Evolutionary conservation across 805 yeast genomes (phyloP).

Genomic region (Soucietia sequanensis): DNA sequence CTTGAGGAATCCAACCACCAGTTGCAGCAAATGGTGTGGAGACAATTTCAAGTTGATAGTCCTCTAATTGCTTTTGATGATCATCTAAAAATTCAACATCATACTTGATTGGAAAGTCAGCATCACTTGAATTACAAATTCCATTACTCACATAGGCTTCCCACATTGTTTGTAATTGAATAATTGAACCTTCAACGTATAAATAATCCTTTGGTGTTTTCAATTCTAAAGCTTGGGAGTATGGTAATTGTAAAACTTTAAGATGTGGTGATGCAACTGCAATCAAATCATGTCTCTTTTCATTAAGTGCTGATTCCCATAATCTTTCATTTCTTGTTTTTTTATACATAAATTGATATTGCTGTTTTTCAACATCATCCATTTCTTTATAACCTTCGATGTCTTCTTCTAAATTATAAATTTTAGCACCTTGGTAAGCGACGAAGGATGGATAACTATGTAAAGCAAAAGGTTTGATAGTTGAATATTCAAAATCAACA

Average conservation of each 20-base stretch:
- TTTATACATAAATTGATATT: slow-evolving; percentile 81
- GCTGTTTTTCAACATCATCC: slow-evolving; percentile 71
- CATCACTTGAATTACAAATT: slow-evolving; percentile 45
- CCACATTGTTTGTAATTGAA: slow-evolving; percentile 71
- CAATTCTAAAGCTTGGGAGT: slow-evolving; percentile 57
- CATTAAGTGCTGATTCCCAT: slow-evolving; percentile 79
- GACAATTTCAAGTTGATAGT: slow-evolving; percentile 66
- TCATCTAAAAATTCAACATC: slow-evolving; percentile 57
- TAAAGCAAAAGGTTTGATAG: slow-evolving; percentile 78
- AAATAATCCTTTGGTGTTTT: slow-evolving; percentile 59
- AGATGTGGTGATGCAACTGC: slow-evolving; percentile 83
- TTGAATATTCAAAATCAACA: slow-evolving; percentile 79
- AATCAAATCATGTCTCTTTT: slow-evolving; percentile 61
- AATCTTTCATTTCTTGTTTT: slow-evolving; percentile 88
- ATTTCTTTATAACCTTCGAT: slow-evolving; percentile 66
- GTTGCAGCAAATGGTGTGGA: slow-evolving; percentile 84
- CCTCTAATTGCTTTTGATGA: slow-evolving; percentile 57
- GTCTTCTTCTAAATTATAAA: slow-evolving; percentile 73
- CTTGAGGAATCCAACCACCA: slow-evolving; percentile 95
- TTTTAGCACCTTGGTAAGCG: slow-evolving; percentile 84
- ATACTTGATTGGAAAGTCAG: slow-evolving; percentile 58
- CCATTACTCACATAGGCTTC: slow-evolving; percentile 58
- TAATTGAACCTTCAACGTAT: slow-evolving; percentile 62
- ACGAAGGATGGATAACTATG: slow-evolving; percentile 81
- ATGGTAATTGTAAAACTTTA: slow-evolving; percentile 68